These are phyloP conservation scores for Phytopythium oedochilum DNA, from an alignment of 352 stramenopile genomes.

Conservation along the genomic window DNA sequence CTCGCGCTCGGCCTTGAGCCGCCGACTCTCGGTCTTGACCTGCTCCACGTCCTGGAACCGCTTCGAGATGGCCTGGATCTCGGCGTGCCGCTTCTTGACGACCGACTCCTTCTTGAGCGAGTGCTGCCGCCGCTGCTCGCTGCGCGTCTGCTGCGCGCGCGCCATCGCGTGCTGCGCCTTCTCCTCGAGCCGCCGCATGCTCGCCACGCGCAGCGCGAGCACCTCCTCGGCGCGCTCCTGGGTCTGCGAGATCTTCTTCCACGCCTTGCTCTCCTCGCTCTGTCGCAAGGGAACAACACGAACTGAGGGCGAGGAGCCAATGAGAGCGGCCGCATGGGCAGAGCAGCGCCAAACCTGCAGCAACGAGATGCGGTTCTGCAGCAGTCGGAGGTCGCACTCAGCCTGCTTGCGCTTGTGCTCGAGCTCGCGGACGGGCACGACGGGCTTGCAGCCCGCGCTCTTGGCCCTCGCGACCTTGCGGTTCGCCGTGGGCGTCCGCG, in stretches of 20 bases:
- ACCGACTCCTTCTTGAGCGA: constrained; percentile 66
- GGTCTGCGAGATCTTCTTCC: constrained; percentile 79
- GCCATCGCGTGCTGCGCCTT: constrained; percentile 38
- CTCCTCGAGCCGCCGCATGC: constrained; percentile 36
- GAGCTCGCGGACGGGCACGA: constrained; percentile 44
- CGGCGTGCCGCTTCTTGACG: constrained; percentile 70
- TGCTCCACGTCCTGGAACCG: constrained; percentile 75
- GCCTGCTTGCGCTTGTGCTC: constrained; percentile 73
- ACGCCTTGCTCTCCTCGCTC: constrained; percentile 71
- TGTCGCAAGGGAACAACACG: too few relatives aligned
- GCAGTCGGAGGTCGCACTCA: constrained; percentile 64
- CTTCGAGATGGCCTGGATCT: constrained; percentile 69
- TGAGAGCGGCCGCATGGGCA: not conserved
- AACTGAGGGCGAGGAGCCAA: too few relatives aligned
- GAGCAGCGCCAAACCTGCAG: constrained; percentile 42
- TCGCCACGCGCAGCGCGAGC: constrained; percentile 51
- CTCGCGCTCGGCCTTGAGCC: constrained; percentile 58
- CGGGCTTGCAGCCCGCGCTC: constrained; percentile 31
- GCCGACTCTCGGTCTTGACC: constrained; percentile 63
- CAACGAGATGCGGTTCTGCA: constrained; percentile 67
- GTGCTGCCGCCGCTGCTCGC: constrained; percentile 49
- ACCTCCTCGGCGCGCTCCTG: constrained; percentile 72
- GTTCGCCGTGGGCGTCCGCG: not conserved
- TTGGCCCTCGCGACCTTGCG: constrained; percentile 23
- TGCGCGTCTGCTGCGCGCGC: constrained; percentile 36